These are phyloP conservation scores for Hypoxylon sp. DNA, from an alignment of 2,329 filamentous ascomycete species.

Conservation along the genomic window DNA sequence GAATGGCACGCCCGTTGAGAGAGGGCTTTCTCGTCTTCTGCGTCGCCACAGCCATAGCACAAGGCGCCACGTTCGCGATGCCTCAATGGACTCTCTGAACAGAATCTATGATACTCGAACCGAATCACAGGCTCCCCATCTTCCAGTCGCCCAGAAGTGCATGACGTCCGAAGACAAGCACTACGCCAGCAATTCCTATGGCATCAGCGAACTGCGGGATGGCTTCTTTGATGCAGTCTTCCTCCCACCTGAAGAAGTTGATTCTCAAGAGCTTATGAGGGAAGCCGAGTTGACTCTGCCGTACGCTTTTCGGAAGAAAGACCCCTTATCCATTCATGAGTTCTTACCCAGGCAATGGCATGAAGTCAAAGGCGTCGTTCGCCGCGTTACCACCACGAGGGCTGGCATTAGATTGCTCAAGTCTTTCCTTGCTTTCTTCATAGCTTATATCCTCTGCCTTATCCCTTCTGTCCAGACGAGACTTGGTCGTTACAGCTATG, in stretches of 20 bases:
- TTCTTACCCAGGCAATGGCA: slow-evolving; percentile 65
- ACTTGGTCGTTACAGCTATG: slow-evolving; percentile 68
- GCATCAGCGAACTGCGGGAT: slow-evolving; percentile 61
- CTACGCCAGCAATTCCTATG: slow-evolving; percentile 59
- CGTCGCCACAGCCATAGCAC: slow-evolving; percentile 42
- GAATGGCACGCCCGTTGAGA: slow-evolving; percentile 20
- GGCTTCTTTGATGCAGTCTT: slow-evolving; percentile 66
- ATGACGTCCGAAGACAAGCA: slow-evolving; percentile 48
- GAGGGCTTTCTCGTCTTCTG: slow-evolving; percentile 43
- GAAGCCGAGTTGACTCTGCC: slow-evolving; percentile 63
- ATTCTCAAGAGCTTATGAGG: slow-evolving; percentile 58
- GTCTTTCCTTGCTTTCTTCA: slow-evolving; percentile 69
- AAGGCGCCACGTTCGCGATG: slow-evolving; percentile 38
- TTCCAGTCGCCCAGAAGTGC: slow-evolving; percentile 32
- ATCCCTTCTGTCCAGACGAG: slow-evolving; percentile 63
- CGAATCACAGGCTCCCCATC: slow-evolving; percentile 33
- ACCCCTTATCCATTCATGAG: slow-evolving; percentile 62
- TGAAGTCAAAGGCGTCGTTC: slow-evolving; percentile 59
- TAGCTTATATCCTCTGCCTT: slow-evolving; percentile 69
- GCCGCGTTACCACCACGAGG: slow-evolving; percentile 63
- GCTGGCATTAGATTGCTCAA: slow-evolving; percentile 67
- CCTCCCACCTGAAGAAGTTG: slow-evolving; percentile 58
- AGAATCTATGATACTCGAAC: slow-evolving; percentile 51
- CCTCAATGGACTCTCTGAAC: slow-evolving; percentile 51
- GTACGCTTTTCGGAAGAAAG: slow-evolving; percentile 60